Evolutionary conservation across 176 grass and related monocot genomes (phyloP), one percentile per base, ranked within the genome.

Genomic region (Bromus sterilis): DNA sequence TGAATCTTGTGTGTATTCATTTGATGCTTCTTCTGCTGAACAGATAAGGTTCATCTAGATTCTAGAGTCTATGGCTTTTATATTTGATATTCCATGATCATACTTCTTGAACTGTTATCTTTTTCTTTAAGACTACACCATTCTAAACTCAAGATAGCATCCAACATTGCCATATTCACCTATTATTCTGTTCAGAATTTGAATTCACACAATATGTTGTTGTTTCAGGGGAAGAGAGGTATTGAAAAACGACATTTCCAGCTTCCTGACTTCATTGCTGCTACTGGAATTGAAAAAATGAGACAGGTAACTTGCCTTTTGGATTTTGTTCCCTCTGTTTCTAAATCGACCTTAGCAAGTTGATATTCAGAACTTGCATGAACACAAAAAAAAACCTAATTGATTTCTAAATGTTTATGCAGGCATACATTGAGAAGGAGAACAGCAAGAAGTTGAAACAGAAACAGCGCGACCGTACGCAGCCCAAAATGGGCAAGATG

Each of bases 351-450:
- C 16, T 20, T 4, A 49, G 29, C 30, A 39, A 56, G 36, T 49
- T 53, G 23, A 11, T 67, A 31, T 58, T 66, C 62, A 29, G 65
- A 23, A 30, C 63, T 59, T 24, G 39, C 23, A 1, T 20, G 16
- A 14, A 49, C 46, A 48, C 14, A 18, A 18, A 48, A 18, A 48
- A 10, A 67, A 11, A 67, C 21, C 7, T 62, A 83, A 83, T 14
- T 63, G 41, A 42, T 46, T 75, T 84, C 18, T 21, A 68, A 68
- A 80, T 55, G 21, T 34, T 61, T 82, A 83, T 86, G 40, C 84
- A 98, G 95, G 92, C 92, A 69, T 98, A 98, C 73, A 98, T 98
- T 82, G 92, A 98, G 81, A 98, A 98, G 80, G 92, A 98, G 74
- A 90, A 95, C 40, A 98, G 92, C 84, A 98, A 98, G 78, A 98